phyloP scores from a whole-genome alignment of 176 grass and related monocot species.

The Oryza rufipogon region DNA sequence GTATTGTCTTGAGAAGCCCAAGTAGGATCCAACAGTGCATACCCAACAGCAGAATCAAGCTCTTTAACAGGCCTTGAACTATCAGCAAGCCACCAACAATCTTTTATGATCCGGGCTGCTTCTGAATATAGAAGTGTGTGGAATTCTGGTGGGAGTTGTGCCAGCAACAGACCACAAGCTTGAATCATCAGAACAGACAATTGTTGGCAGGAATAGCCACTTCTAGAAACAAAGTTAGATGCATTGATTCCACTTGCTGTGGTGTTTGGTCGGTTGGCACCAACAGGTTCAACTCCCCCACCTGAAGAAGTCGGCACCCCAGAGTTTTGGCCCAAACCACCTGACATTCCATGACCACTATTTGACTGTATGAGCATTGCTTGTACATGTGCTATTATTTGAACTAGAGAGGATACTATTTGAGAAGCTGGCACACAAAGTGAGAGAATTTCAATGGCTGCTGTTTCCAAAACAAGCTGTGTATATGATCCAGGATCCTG shows the following conservation, averaged over 20 bases:
- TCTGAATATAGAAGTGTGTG: slow-evolving; percentile 91
- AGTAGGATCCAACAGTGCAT: slow-evolving; percentile 88
- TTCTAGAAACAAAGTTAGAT: slow-evolving; percentile 87
- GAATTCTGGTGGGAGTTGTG: slow-evolving; percentile 95
- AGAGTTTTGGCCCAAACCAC: slow-evolving; percentile 68
- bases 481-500: slow-evolving; percentile 98
- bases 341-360: slow-evolving; percentile 66
- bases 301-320: slow-evolving; percentile 79
- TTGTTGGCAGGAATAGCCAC: slow-evolving; percentile 88
- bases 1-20: slow-evolving; percentile 98
- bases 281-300: slow-evolving; percentile 60
- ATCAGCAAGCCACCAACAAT: slow-evolving; percentile 98
- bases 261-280: slow-evolving; percentile 54
- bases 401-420: slow-evolving; percentile 85
- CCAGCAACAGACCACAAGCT: slow-evolving; percentile 92
- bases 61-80: slow-evolving; percentile 84
- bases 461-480: slow-evolving; percentile 96
- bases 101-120: slow-evolving; percentile 91
- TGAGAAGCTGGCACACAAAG: slow-evolving; percentile 73
- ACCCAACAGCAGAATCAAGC: slow-evolving; percentile 95
- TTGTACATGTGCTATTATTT: slow-evolving; percentile 88
- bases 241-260: slow-evolving; percentile 68
- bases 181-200: slow-evolving; percentile 97
- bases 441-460: slow-evolving; percentile 95
- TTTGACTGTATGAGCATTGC: slow-evolving; percentile 84